A percentile compares a stretch with the other conserved stretches of the same genome.
Conservation (phyloP, 2,329 filamentous ascomycete species). For the Salinomyces thailandicus region DNA sequence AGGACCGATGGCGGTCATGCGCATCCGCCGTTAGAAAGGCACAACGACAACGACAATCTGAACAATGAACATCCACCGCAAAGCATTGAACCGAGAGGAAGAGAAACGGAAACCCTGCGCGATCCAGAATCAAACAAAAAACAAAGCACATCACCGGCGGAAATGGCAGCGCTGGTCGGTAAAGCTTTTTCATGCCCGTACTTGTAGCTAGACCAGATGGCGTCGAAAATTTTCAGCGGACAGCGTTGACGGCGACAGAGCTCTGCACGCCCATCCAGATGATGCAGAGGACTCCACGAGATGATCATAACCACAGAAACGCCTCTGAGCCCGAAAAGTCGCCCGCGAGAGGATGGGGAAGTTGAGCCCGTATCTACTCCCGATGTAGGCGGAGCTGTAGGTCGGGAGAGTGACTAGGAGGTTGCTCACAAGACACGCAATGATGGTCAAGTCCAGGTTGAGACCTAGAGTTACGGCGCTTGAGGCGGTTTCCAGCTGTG, state of each 20-base stretch:
- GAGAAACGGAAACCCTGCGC: constrained; percentile 5
- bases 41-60: constrained; percentile 3
- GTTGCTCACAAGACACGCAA: constrained; percentile 9
- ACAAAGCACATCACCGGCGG: constrained; percentile 3
- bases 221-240: constrained; percentile 5
- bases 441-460: constrained; percentile 10
- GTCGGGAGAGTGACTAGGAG: constrained; percentile 7
- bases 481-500: constrained; percentile 8
- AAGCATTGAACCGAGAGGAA: constrained; percentile 3
- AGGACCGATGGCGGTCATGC: constrained; percentile 1
- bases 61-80: constrained; percentile 4
- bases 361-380: constrained; percentile 8
- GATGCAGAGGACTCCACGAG: constrained; percentile 8
- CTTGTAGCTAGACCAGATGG: constrained; percentile 5
- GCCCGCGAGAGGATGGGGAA: constrained; percentile 8
- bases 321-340: constrained; percentile 8
- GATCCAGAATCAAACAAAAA: constrained; percentile 5
- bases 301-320: constrained; percentile 9
- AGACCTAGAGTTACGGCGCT: constrained; percentile 9
- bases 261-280: constrained; percentile 11
- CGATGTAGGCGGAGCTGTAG: constrained; percentile 7
- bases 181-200: constrained; percentile 2
- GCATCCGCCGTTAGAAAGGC: constrained; percentile 6
- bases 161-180: constrained; percentile 4
- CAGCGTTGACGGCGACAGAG: constrained; percentile 8